Percentiles rank a stretch among this genome's conserved stretches.
phyloP scores from a whole-genome alignment of 2,329 filamentous ascomycete genomes.

The Verticillium nonalfalfae region DNA sequence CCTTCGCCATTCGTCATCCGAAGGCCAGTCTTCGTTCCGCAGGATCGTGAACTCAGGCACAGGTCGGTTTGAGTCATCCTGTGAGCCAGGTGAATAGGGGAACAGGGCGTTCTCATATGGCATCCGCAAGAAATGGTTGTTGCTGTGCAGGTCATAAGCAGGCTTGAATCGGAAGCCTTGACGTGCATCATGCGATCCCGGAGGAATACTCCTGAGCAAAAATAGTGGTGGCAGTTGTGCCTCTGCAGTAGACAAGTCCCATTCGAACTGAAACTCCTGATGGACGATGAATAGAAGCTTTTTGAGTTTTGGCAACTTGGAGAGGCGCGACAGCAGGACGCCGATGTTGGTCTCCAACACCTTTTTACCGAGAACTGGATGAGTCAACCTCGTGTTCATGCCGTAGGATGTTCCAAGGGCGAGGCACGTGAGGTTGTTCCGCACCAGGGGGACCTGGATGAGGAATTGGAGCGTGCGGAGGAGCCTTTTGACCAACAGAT shows the following conservation, averaged over 20 bases:
- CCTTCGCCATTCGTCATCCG: constrained; percentile 31
- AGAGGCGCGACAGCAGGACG: constrained; percentile 31
- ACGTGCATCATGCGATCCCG: constrained; percentile 31
- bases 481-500: constrained; percentile 38
- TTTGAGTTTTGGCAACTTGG: constrained; percentile 31
- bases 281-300: constrained; percentile 38
- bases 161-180: constrained; percentile 40
- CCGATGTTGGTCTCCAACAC: constrained; percentile 35
- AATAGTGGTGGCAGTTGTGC: background rate
- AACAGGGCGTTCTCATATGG: constrained; percentile 33
- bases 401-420: constrained; percentile 41
- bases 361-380: constrained; percentile 37
- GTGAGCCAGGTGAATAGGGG: constrained; percentile 26
- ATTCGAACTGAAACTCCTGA: constrained; percentile 40
- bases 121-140: constrained; percentile 31
- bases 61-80: constrained; percentile 16
- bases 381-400: constrained; percentile 35
- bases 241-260: constrained; percentile 19
- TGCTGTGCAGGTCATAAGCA: constrained; percentile 39
- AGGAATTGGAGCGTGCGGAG: constrained; percentile 38
- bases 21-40: constrained; percentile 20
- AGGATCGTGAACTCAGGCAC: no score
- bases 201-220: background rate
- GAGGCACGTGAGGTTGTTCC: constrained; percentile 30
- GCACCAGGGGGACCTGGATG: constrained; percentile 35